These are phyloP conservation scores for Didymella arachidicola DNA, from an alignment of 2,329 filamentous ascomycete genomes.

Conservation along the genomic window DNA sequence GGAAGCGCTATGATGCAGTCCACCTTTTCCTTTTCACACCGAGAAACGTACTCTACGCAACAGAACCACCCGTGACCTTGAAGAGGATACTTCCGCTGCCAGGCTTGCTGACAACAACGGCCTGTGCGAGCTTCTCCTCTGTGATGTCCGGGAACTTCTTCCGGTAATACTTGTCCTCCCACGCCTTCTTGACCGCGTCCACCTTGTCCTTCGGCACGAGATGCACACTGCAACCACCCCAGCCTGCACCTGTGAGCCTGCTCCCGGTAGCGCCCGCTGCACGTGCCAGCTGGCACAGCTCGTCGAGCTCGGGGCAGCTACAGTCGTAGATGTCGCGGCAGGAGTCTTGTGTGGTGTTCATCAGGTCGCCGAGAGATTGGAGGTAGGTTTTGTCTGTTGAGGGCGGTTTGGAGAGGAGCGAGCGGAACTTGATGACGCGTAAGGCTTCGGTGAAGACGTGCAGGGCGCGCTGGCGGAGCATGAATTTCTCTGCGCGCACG, in stretches of 20 bases:
- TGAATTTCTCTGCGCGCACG: constrained; percentile 85
- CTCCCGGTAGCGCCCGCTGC: constrained; percentile 83
- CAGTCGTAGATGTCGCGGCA: constrained; percentile 91
- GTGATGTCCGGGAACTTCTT: constrained; percentile 73
- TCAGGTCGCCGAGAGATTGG: constrained; percentile 75
- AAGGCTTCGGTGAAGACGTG: constrained; percentile 92
- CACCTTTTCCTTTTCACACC: background rate
- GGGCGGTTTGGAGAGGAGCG: constrained; percentile 66
- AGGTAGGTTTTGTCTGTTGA: constrained; percentile 70
- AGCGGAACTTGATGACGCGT: constrained; percentile 83
- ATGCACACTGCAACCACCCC: constrained; percentile 96
- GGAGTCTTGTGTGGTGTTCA: constrained; percentile 89
- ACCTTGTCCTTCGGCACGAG: constrained; percentile 86
- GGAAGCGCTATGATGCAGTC: constrained; percentile 1
- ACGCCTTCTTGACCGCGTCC: constrained; percentile 75
- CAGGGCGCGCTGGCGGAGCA: constrained; percentile 83
- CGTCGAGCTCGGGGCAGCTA: constrained; percentile 90
- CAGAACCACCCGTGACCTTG: constrained; percentile 43
- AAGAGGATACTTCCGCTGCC: constrained; percentile 68
- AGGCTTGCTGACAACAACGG: constrained; percentile 88
- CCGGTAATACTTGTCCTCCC: constrained; percentile 83
- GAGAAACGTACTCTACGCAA: constrained; percentile 30
- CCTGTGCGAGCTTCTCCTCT: constrained; percentile 76
- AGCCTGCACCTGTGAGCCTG: constrained; percentile 89
- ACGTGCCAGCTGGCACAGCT: constrained; percentile 81